phyloP scores from a whole-genome alignment of 805 yeast species.

The Candida corydali region DNA sequence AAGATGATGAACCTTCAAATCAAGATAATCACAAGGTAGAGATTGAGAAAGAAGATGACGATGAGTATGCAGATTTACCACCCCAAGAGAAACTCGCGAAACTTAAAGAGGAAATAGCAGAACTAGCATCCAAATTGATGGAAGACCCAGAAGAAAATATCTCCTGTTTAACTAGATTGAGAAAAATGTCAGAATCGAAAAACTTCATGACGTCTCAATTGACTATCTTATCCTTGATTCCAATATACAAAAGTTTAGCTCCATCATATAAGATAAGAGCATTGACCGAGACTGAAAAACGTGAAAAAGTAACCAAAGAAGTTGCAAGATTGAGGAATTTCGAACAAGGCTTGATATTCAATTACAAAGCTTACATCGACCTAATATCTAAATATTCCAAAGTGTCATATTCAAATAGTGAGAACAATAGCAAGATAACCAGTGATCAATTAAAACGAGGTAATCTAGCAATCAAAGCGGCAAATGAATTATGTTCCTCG shows the following conservation, averaged over 20 bases:
- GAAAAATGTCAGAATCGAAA: conserved; percentile 66
- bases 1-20: conserved; percentile 6
- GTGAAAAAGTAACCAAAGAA: conserved; percentile 80
- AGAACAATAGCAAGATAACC: conserved; percentile 27
- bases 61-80: conserved; percentile 43
- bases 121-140: conserved; percentile 66
- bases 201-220: conserved; percentile 65
- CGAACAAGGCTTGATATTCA: conserved; percentile 71
- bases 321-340: conserved; percentile 71
- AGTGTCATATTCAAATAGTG: conserved; percentile 34
- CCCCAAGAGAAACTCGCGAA: conserved; percentile 53
- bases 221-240: conserved; percentile 73
- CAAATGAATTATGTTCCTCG: conserved; percentile 65
- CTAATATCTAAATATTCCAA: conserved; percentile 43
- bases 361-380: conserved; percentile 66
- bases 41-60: conserved; percentile 29
- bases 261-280: conserved; percentile 89
- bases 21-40: conserved; percentile 11
- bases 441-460: conserved; percentile 43
- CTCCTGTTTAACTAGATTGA: conserved; percentile 56
- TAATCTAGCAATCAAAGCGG: conserved; percentile 63
- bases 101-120: conserved; percentile 81
- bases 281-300: conserved; percentile 72
- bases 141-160: conserved; percentile 90
- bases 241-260: conserved; percentile 78